phyloP scores from a whole-genome alignment of 1,284 basidiomycete species.

The Tremellales sp. region DNA sequence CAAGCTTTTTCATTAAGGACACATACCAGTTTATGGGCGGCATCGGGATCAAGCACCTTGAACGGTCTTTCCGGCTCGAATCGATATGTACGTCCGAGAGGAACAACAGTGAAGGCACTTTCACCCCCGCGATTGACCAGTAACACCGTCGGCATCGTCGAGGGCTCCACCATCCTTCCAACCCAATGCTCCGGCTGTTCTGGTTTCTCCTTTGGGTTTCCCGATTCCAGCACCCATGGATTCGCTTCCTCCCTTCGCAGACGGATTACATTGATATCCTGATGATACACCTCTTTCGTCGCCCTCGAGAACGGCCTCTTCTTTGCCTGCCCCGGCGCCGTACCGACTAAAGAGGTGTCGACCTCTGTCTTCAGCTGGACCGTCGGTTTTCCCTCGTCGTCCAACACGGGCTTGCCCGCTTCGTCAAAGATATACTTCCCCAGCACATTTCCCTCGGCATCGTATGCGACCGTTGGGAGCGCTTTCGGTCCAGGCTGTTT shows the following conservation, averaged over 20 bases:
- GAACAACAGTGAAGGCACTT: conserved; percentile 37
- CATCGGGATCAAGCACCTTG: conserved; percentile 40
- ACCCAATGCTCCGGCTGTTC: conserved; percentile 40
- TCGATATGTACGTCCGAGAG: conserved; percentile 38
- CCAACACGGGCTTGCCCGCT: conserved; percentile 37
- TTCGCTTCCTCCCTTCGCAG: conserved; percentile 39
- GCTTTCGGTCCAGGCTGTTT: conserved; percentile 35
- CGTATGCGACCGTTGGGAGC: conserved; percentile 28
- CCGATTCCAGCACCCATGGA: conserved; percentile 43
- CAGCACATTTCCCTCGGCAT: conserved; percentile 35
- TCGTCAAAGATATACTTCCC: conserved; percentile 41
- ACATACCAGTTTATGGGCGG: conserved; percentile 41
- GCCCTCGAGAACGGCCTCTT: conserved; percentile 20
- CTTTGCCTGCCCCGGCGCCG: conserved; percentile 20
- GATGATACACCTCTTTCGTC: conserved; percentile 41
- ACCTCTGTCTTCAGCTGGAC: conserved; percentile 31
- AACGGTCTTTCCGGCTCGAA: conserved; percentile 44
- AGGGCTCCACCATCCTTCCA: conserved; percentile 35
- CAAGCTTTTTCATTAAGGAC: not conserved
- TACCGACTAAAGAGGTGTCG: conserved; percentile 39
- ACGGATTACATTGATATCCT: conserved; percentile 40
- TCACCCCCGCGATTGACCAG: conserved; percentile 35
- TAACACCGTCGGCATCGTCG: conserved; percentile 32
- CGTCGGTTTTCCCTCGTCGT: conserved; percentile 32
- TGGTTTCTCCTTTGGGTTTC: conserved; percentile 17